phyloP scores from a whole-genome alignment of 2,329 filamentous ascomycete genomes.

The Colletotrichum ledebouriae region DNA sequence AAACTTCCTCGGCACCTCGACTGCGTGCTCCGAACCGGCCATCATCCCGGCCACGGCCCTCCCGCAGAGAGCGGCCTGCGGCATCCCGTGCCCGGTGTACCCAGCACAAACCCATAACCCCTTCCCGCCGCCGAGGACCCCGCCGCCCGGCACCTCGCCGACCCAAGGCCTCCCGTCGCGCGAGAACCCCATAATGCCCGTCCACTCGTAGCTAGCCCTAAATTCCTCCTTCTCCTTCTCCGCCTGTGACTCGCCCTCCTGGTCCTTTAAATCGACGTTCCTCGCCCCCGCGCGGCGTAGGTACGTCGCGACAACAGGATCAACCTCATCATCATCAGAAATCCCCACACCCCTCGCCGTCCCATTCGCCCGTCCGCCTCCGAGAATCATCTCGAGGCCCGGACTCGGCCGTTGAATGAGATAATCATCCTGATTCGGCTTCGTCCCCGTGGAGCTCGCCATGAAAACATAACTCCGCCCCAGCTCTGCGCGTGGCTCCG shows the following conservation, averaged over 20 bases:
- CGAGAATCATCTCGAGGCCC: constrained; percentile 74
- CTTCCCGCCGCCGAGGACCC: constrained; percentile 58
- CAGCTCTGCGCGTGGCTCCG: constrained; percentile 53
- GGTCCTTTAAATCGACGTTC: constrained; percentile 57
- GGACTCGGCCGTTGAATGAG: constrained; percentile 76
- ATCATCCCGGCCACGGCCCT: constrained; percentile 74
- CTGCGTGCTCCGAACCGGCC: constrained; percentile 52
- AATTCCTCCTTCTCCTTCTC: constrained; percentile 58
- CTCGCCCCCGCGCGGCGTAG: constrained; percentile 61
- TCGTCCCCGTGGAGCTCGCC: constrained; percentile 46
- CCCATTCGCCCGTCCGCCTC: constrained; percentile 75
- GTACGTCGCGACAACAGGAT: constrained; percentile 67
- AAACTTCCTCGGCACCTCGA: constrained; percentile 61
- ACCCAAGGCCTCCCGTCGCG: constrained; percentile 79
- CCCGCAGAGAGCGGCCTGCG: constrained; percentile 76
- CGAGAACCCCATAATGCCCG: constrained; percentile 84
- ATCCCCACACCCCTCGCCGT: constrained; percentile 67
- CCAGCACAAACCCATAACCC: constrained; percentile 75
- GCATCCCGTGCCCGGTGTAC: constrained; percentile 84
- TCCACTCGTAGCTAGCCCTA: constrained; percentile 75
- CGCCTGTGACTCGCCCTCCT: constrained; percentile 52
- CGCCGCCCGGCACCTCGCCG: constrained; percentile 69
- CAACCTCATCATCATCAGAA: constrained; percentile 70
- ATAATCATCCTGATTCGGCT: constrained; percentile 74
- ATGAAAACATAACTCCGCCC: constrained; percentile 75